Base-by-base conservation (phyloP, 1,284 basidiomycete species). In the Heterobasidion parviporum region DNA sequence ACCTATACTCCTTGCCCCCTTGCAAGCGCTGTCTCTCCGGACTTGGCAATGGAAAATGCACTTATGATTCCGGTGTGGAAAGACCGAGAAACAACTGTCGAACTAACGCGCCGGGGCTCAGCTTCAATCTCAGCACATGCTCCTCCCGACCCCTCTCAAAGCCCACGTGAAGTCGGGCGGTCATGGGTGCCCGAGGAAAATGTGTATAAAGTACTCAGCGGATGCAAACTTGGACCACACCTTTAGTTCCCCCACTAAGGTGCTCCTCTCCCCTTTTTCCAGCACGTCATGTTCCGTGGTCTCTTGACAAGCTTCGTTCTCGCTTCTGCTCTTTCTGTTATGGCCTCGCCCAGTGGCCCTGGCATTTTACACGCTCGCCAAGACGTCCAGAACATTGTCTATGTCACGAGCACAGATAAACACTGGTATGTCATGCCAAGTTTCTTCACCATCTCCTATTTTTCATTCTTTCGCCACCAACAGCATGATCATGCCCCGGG, bases 311-410 rank as follows among this genome's bases (percentile, higher is more conserved):
- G 9, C 18, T 48, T 57, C 32, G 14, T 54, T 34, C 14, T 58
- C 48, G 26, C 18, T 45, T 45, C 50, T 35, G 53, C 51, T 8
- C 47, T 56, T 36, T 47, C 59, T n/a, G 53, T 32, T 6, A n/a
- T 59, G 34, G 57, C 57, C 50, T 49, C 54, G 8, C 57, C 59
- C 32, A 32, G 43, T 38, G 53, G 53, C 34, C 48, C 53, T 18
- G 38, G 46, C 15, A 3, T 43, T 34, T 43, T 53, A 35, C 34
- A 32, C 18, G 32, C 64, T 6, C 63, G 70, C 50, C 65, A 65
- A 52, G 65, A 70, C 6, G 62, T 64, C 12, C 74, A 77, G 57
- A 79, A 79, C 59, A 74, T 74, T 52, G 77, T 79, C 52, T 72
- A 68, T 60, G 68, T 79, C 35, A 74, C 72, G 2, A 67, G 71